Evolutionary conservation across 1,139 yeast genomes (phyloP).

Genomic region (Geotrichum australiense): DNA sequence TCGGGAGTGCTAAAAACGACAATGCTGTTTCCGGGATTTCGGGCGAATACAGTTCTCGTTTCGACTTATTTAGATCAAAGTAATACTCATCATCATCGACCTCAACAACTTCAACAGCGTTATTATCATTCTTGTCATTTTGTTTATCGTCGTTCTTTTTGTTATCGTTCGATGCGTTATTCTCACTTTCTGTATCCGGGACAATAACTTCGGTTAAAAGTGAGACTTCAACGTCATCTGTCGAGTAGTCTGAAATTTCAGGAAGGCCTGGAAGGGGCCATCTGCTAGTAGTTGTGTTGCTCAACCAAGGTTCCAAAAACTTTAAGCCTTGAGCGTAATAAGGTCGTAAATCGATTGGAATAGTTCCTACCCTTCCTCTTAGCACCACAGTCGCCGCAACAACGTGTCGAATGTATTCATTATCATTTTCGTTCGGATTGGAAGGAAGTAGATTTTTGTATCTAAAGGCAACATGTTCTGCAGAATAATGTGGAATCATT

Average conservation of each 20-base stretch:
- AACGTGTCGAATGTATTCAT: constrained; percentile 47
- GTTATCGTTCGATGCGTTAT: constrained; percentile 33
- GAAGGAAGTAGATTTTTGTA: constrained; percentile 14
- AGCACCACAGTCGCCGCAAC: constrained; percentile 80
- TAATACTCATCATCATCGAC: constrained; percentile 30
- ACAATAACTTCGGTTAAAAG: constrained; percentile 65
- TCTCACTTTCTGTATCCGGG: constrained; percentile 21
- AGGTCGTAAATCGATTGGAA: constrained; percentile 76
- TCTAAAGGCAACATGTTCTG: constrained; percentile 51
- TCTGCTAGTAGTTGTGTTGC: constrained; percentile 22
- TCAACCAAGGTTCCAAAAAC: constrained; percentile 57
- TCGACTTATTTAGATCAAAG: constrained; percentile 58
- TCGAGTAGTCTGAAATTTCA: constrained; percentile 51
- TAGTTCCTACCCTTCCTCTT: constrained; percentile 71
- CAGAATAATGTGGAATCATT: constrained; percentile 68
- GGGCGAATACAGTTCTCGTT: constrained; percentile 42
- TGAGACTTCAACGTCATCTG: constrained; percentile 74
- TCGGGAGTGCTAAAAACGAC: constrained; percentile 15
- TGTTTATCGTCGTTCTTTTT: constrained; percentile 13
- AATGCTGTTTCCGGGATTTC: constrained; percentile 18
- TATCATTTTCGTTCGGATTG: constrained; percentile 7
- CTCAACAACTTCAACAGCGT: constrained; percentile 1
- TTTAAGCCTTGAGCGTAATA: constrained; percentile 64
- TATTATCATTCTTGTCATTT: neutral
- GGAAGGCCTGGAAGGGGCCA: constrained; percentile 85